phyloP scores from a whole-genome alignment of 495 filamentous ascomycete genomes.

The Immersiella caudata region DNA sequence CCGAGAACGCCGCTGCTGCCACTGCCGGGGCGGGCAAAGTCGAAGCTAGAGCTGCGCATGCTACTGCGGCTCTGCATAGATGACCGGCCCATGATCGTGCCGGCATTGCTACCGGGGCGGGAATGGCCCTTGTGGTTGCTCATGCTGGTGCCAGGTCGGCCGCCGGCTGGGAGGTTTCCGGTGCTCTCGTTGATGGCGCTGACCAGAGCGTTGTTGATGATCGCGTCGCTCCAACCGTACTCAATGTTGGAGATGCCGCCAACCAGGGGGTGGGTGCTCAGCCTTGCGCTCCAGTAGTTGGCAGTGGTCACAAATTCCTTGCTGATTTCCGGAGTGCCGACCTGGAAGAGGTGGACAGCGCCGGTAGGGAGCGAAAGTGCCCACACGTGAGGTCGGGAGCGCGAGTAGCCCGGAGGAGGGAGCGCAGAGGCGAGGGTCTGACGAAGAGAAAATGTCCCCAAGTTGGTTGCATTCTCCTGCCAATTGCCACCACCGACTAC shows the following conservation, averaged over 20 bases:
- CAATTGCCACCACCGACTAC: constrained; percentile 94
- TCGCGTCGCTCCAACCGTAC: constrained; percentile 92
- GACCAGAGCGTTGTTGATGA: constrained; percentile 76
- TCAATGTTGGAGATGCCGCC: constrained; percentile 96
- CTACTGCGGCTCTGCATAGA: constrained; percentile 50
- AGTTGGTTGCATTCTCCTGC: constrained; percentile 89
- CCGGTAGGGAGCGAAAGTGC: constrained; percentile 90
- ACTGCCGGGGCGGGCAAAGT: constrained; percentile 47
- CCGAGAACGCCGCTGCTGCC: constrained; percentile 70
- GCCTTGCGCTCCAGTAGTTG: constrained; percentile 96
- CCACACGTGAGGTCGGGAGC: constrained; percentile 89
- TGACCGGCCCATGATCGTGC: constrained; percentile 33
- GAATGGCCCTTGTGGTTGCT: constrained; percentile 39
- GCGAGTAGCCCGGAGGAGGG: constrained; percentile 90
- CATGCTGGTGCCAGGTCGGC: constrained; percentile 27
- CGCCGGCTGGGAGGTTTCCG: constrained; percentile 22
- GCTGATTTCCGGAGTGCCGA: constrained; percentile 92
- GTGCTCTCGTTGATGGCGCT: constrained; percentile 50
- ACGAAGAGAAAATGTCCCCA: constrained; percentile 83
- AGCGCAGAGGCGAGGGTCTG: constrained; percentile 91
- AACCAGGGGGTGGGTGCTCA: constrained; percentile 88
- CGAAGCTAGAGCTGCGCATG: constrained; percentile 46
- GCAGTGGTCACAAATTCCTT: constrained; percentile 91
- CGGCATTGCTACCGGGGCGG: constrained; percentile 50
- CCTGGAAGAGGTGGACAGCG: constrained; percentile 96